Conservation (phyloP, 2,329 filamentous ascomycete genomes). For the Herpomyces periplanetae region DNA sequence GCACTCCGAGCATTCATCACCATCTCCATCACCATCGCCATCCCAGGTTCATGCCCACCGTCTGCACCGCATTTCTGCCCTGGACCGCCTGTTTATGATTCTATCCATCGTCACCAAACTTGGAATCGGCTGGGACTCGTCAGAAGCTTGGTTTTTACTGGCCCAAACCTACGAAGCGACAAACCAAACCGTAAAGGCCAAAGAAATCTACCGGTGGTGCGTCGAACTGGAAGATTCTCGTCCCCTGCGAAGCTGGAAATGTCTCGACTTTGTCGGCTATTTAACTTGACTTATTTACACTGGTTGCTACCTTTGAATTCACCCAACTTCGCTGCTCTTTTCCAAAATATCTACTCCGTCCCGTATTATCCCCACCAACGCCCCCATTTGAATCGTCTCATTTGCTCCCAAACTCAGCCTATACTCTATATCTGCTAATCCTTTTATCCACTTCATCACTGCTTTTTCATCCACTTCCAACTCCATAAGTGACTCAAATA, state of each 20-base stretch:
- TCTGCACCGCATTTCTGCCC: conserved; percentile 45
- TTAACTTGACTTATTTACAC: no score
- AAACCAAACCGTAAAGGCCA: conserved; percentile 48
- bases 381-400: conserved; percentile 64
- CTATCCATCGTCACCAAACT: conserved; percentile 47
- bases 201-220: conserved; percentile 85
- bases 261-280: conserved; percentile 23
- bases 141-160: conserved; percentile 69
- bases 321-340: no score
- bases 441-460: conserved; percentile 63
- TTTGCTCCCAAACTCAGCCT: conserved; percentile 51
- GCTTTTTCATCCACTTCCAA: conserved; percentile 54
- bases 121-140: conserved; percentile 53
- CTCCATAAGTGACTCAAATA: conserved; percentile 42
- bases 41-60: conserved; percentile 18
- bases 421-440: conserved; percentile 70
- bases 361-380: conserved; percentile 53
- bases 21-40: conserved; percentile 1
- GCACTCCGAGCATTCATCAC: conserved; percentile 7
- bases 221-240: conserved; percentile 63
- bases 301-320: no score
- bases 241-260: conserved; percentile 38
- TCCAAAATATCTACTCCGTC: conserved; percentile 40
- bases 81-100: conserved; percentile 54
- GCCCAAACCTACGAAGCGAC: conserved; percentile 58